These are phyloP conservation scores for Barnettozyma hawaiiensis DNA, from an alignment of 1,139 yeast species.

Conservation along the genomic window DNA sequence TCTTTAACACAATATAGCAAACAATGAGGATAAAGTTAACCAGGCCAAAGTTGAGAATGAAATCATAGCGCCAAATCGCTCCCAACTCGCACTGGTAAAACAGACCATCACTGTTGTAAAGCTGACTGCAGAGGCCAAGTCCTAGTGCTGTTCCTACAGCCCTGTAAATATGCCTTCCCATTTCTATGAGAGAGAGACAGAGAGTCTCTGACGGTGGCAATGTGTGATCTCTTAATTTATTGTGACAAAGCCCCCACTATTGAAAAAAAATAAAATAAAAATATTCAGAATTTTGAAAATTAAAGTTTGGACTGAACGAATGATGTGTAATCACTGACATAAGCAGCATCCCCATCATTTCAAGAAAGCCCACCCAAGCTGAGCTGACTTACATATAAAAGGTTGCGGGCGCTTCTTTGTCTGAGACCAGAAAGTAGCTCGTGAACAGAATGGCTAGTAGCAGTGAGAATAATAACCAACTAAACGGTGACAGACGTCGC, in stretches of 20 bases:
- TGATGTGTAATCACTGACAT: background rate
- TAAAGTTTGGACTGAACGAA: too few species aligned
- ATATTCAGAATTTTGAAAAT: too few species aligned
- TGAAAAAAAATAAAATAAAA: background rate
- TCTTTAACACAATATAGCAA: background rate
- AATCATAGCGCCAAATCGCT: conserved; percentile 2
- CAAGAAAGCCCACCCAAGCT: too few species aligned
- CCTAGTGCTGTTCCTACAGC: conserved; percentile 1
- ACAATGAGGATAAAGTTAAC: background rate
- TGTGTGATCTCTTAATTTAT: too few species aligned
- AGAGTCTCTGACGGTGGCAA: background rate
- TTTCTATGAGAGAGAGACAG: too few species aligned
- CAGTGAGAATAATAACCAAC: background rate
- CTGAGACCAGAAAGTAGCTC: too few species aligned
- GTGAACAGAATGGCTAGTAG: background rate
- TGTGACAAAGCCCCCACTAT: background rate
- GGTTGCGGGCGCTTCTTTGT: too few species aligned
- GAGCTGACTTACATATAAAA: too few species aligned
- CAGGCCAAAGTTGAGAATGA: conserved; percentile 3
- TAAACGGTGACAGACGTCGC: conserved; percentile 24
- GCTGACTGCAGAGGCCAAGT: background rate
- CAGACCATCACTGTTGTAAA: background rate
- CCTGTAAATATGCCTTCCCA: background rate
- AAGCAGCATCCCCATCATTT: too few species aligned
- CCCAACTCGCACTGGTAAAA: background rate